Evolutionary conservation across 352 stramenopile genomes (phyloP).

Genomic region (Labyrinthula sp.): DNA sequence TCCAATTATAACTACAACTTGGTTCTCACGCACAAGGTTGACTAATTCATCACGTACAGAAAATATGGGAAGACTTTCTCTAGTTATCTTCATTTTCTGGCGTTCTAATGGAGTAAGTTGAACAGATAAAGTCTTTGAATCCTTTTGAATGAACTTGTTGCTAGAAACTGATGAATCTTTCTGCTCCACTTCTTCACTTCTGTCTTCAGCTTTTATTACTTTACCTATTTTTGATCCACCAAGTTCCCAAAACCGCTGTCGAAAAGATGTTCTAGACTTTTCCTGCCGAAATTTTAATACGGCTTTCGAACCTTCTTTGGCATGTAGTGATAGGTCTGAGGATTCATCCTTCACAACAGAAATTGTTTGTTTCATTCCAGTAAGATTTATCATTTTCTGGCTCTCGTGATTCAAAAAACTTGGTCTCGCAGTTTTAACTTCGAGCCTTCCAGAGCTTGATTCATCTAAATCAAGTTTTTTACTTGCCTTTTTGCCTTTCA

Average conservation of each 20-base stretch:
- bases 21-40: slow-evolving; percentile 87
- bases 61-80: slow-evolving; percentile 12
- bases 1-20: slow-evolving; percentile 90
- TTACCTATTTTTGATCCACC: slow-evolving; percentile 86
- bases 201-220: slow-evolving; percentile 61
- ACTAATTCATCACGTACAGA: slow-evolving; percentile 67
- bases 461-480: no score
- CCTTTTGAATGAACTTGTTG: not conserved
- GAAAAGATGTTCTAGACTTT: slow-evolving; percentile 68
- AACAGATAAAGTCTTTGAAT: not conserved
- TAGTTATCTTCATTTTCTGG: slow-evolving; percentile 5
- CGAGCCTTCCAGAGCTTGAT: no score
- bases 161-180: not conserved
- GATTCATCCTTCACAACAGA: slow-evolving; percentile 63
- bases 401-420: no score
- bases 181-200: slow-evolving; percentile 17
- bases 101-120: slow-evolving; percentile 12
- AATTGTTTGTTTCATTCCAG: no score
- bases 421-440: no score
- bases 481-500: no score
- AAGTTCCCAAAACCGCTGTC: slow-evolving; percentile 94
- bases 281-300: slow-evolving; percentile 35
- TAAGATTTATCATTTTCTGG: no score
- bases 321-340: slow-evolving; percentile 78
- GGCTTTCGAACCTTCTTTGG: slow-evolving; percentile 66